Percentiles rank a stretch among this genome's conserved stretches.
These are phyloP conservation scores for Pseudozyma thailandica DNA, from an alignment of 1,284 basidiomycete genomes.

Conservation along the genomic window DNA sequence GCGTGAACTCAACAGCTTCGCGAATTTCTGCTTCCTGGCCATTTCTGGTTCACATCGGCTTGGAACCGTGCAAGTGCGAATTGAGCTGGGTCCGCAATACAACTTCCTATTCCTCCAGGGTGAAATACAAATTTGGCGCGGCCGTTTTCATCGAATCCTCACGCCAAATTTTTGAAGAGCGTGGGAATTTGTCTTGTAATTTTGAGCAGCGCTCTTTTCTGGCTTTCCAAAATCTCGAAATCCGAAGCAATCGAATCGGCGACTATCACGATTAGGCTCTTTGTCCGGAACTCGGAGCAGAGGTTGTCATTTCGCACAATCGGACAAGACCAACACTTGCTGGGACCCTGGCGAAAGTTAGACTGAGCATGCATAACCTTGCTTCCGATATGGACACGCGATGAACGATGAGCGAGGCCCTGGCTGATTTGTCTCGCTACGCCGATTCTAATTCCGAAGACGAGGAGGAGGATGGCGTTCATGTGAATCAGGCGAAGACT, in stretches of 20 bases:
- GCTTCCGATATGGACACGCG: neutral
- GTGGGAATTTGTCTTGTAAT: slow-evolving; percentile 41
- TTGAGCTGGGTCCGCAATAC: too few species aligned
- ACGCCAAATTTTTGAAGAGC: slow-evolving; percentile 1
- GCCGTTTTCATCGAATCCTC: too few species aligned
- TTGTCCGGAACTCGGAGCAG: slow-evolving; percentile 9
- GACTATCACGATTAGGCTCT: too few species aligned
- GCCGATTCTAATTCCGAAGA: slow-evolving; percentile 20
- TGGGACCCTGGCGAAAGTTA: slow-evolving; percentile 6
- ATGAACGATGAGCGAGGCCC: slow-evolving; percentile 21
- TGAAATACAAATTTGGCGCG: too few species aligned
- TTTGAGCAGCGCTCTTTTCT: slow-evolving; percentile 5
- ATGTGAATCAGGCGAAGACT: neutral
- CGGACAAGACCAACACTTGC: slow-evolving; percentile 4
- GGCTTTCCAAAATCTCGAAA: neutral
- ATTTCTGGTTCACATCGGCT: too few species aligned
- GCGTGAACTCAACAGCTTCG: too few species aligned
- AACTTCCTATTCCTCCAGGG: too few species aligned
- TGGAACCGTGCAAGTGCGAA: too few species aligned
- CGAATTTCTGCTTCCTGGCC: too few species aligned
- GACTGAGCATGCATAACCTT: neutral
- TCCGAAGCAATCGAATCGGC: too few species aligned
- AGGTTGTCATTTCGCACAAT: neutral
- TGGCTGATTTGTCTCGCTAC: slow-evolving; percentile 23
- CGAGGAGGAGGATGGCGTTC: neutral